Percentiles rank a stretch among this genome's conserved stretches.
phyloP scores from a whole-genome alignment of 1,284 basidiomycete genomes.

The Singerocomus inundabilis region DNA sequence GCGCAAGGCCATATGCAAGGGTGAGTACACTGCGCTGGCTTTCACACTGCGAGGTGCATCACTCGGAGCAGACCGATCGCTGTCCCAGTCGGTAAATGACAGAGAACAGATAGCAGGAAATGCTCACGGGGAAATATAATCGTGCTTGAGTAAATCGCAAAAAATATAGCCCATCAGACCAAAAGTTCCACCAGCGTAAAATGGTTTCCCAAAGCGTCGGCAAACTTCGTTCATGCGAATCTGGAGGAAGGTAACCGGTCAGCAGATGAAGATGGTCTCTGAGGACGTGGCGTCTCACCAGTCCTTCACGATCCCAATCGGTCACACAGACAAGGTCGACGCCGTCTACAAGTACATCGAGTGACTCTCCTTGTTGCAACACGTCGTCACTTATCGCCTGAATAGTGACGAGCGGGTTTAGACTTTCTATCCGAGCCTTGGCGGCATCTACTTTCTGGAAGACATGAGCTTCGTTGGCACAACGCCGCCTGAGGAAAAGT shows the following conservation, averaged over 20 bases:
- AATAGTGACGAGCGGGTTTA: conserved; percentile 91
- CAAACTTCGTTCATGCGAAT: conserved; percentile 76
- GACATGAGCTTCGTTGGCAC: conserved; percentile 22
- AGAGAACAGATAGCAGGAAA: conserved; percentile 12
- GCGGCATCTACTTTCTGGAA: conserved; percentile 81
- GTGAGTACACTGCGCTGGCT: conserved; percentile 61
- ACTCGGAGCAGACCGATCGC: conserved; percentile 61
- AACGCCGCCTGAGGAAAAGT: conserved; percentile 33
- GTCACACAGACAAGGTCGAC: conserved; percentile 86
- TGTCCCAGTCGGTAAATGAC: conserved; percentile 28
- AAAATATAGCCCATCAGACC: conserved; percentile 95
- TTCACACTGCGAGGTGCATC: conserved; percentile 65
- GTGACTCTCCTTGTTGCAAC: conserved; percentile 47
- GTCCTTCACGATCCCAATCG: conserved; percentile 63
- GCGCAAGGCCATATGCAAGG: conserved; percentile 64
- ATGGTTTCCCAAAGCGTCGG: conserved; percentile 67
- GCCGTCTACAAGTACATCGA: conserved; percentile 57
- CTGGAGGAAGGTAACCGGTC: conserved; percentile 41
- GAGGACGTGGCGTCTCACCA: conserved; percentile 54
- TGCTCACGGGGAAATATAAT: conserved; percentile 80
- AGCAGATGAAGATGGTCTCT: conserved; percentile 11
- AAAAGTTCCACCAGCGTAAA: conserved; percentile 88
- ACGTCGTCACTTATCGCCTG: conserved; percentile 58
- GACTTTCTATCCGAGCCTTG: conserved; percentile 77
- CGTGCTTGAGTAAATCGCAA: conserved; percentile 84